Conservation (phyloP, 371 early-diverging fungal species). For the Massospora cicadina region DNA sequence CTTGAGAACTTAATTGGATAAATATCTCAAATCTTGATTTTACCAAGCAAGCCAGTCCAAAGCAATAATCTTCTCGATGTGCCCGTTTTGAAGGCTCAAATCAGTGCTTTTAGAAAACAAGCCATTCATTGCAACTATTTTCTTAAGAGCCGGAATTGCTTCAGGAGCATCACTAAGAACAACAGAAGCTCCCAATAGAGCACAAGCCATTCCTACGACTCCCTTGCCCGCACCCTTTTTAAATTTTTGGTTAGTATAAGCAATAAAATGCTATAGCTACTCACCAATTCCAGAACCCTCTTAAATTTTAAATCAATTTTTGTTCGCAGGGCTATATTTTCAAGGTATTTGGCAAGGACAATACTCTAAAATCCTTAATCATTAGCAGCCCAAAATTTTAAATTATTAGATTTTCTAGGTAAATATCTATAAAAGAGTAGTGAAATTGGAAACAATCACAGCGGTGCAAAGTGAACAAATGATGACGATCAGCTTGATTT, state of each 20-base stretch:
- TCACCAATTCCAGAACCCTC: constrained; percentile 16
- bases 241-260: neutral
- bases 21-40: neutral
- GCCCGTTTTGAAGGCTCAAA: constrained; percentile 10
- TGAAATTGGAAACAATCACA: too few relatives aligned
- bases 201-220: constrained; percentile 16
- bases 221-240: constrained; percentile 18
- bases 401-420: too few relatives aligned
- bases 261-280: constrained; percentile 1
- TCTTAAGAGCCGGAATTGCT: constrained; percentile 12
- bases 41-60: neutral
- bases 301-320: constrained; percentile 11
- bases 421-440: too few relatives aligned
- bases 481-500: too few relatives aligned
- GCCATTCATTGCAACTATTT: constrained; percentile 13
- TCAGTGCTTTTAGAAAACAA: constrained; percentile 8
- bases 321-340: constrained; percentile 12
- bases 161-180: constrained; percentile 15
- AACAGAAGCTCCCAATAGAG: constrained; percentile 14
- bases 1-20: neutral
- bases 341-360: constrained; percentile 18
- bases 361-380: constrained; percentile 14
- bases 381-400: too few relatives aligned
- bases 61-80: constrained; percentile 2
- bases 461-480: too few relatives aligned